Evolutionary conservation across 2,329 filamentous ascomycete species (phyloP).

Genomic region (Diaporthe amygdali): DNA sequence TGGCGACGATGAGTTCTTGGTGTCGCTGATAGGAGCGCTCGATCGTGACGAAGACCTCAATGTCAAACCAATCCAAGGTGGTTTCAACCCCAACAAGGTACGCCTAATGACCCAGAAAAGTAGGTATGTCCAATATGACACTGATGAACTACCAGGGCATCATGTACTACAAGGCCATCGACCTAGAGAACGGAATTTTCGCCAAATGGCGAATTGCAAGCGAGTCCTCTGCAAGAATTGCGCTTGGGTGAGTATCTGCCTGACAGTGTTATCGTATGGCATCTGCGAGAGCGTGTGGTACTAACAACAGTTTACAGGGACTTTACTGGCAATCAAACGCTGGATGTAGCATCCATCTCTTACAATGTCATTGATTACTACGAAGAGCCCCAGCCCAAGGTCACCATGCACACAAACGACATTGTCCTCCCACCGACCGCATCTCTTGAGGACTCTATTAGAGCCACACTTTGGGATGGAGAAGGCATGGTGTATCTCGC

Average conservation of each 20-base stretch:
- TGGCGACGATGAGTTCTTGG: neutral
- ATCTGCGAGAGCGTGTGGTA: neutral
- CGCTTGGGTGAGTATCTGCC: neutral
- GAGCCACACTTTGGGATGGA: neutral
- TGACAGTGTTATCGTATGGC: too few relatives aligned
- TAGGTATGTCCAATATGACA: neutral
- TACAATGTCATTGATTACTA: neutral
- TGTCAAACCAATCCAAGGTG: neutral
- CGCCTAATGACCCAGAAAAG: neutral
- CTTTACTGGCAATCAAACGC: neutral
- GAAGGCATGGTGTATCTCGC: neutral
- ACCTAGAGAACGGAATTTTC: neutral
- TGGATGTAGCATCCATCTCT: neutral
- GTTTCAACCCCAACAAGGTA: neutral
- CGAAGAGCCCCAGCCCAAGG: neutral
- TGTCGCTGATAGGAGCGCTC: neutral
- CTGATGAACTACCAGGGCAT: neutral
- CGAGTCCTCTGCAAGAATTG: neutral
- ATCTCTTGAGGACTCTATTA: neutral
- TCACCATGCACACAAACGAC: neutral
- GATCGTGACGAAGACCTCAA: neutral
- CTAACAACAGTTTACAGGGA: neutral
- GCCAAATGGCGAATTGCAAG: neutral
- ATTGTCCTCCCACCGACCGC: neutral
- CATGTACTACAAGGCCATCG: neutral